phyloP scores from a whole-genome alignment of 2,329 filamentous ascomycete species.

The Pestalotiopsis sp. region DNA sequence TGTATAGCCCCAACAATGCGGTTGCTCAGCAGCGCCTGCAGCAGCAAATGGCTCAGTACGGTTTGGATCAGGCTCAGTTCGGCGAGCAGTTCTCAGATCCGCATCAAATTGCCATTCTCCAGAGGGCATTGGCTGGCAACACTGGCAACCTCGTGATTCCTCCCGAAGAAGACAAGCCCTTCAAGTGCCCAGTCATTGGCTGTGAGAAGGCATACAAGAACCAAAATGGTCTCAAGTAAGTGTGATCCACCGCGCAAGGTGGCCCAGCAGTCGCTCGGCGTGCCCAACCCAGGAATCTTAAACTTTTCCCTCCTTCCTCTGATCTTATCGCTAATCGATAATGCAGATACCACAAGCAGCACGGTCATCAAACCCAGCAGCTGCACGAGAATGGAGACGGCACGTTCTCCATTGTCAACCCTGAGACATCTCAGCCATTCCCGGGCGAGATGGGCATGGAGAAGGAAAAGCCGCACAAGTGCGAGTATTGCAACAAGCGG shows the following conservation, averaged over 20 bases:
- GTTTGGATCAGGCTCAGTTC: constrained; percentile 75
- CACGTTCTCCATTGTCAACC: constrained; percentile 97
- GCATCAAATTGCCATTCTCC: constrained; percentile 54
- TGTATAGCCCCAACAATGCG: constrained; percentile 83
- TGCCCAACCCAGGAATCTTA: neutral
- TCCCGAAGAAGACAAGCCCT: constrained; percentile 94
- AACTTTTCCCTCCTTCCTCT: neutral
- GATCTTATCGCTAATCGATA: constrained; percentile 26
- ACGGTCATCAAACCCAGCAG: constrained; percentile 95
- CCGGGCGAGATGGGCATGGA: constrained; percentile 99
- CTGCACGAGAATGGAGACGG: constrained; percentile 96
- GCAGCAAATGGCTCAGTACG: constrained; percentile 70
- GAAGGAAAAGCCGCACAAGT: constrained; percentile 98
- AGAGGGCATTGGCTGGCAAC: constrained; percentile 41
- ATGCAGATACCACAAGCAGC: constrained; percentile 69
- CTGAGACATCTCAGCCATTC: constrained; percentile 90
- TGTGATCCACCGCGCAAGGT: constrained; percentile 20
- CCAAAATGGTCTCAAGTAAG: constrained; percentile 95
- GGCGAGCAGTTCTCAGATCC: constrained; percentile 72
- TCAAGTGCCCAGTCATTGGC: constrained; percentile 95
- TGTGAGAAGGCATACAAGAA: constrained; percentile 99
- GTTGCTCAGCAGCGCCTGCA: constrained; percentile 66
- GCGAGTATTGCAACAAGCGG: constrained; percentile 93
- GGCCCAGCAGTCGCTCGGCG: neutral
- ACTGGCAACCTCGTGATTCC: constrained; percentile 64